phyloP scores from a whole-genome alignment of 352 stramenopile genomes.

The Globisporangium spinosum region DNA sequence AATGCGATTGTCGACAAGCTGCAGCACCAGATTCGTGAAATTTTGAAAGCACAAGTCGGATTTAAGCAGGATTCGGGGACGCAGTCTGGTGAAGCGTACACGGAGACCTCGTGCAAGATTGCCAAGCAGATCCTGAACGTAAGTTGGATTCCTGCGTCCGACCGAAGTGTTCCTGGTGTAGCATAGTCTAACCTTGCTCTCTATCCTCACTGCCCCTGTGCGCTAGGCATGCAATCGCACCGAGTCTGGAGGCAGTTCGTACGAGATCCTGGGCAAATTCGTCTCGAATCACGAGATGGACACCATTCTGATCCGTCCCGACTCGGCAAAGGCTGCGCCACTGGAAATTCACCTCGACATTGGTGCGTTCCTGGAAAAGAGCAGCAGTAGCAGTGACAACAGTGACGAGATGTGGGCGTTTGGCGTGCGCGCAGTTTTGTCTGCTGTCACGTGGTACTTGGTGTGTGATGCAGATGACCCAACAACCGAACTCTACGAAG shows the following conservation, averaged over 20 bases:
- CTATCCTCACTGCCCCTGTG: background rate
- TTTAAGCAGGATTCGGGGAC: constrained; percentile 22
- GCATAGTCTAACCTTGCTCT: background rate
- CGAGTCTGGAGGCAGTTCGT: constrained; percentile 67
- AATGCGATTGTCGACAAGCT: constrained; percentile 49
- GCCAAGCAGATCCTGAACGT: constrained; percentile 42
- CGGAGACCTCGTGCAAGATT: constrained; percentile 14
- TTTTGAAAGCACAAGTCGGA: constrained; percentile 27
- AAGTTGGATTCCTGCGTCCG: background rate
- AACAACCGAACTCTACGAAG: constrained; percentile 45
- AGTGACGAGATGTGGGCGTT: constrained; percentile 40
- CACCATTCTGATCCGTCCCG: constrained; percentile 59
- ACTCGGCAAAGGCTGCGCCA: constrained; percentile 53
- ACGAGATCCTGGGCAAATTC: constrained; percentile 62
- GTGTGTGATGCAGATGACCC: constrained; percentile 68
- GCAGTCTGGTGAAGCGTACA: constrained; percentile 11
- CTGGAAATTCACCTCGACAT: constrained; percentile 57
- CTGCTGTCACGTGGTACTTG: constrained; percentile 64
- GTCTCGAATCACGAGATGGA: constrained; percentile 50
- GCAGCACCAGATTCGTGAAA: constrained; percentile 37
- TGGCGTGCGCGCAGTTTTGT: constrained; percentile 48
- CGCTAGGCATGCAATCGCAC: constrained; percentile 70
- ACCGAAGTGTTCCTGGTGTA: background rate
- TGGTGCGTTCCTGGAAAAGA: constrained; percentile 41
- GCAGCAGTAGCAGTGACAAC: background rate